phyloP scores from a whole-genome alignment of 164 flowering plant genomes.

The Saururus chinensis region DNA sequence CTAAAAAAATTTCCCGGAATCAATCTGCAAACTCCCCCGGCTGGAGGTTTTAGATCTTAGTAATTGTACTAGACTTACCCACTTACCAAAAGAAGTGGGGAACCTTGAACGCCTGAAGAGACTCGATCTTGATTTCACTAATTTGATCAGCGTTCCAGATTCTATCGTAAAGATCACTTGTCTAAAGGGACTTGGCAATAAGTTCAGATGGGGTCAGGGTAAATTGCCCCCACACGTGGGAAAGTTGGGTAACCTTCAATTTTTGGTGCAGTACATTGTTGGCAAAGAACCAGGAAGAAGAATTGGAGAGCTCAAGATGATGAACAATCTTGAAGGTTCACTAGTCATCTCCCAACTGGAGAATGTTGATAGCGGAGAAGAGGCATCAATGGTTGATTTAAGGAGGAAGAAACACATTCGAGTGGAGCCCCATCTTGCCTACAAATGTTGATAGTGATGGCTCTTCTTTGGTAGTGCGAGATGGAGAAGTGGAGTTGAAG shows the following conservation, averaged over 20 bases:
- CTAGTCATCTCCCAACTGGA: constrained; percentile 2
- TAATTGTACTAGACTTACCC: too few species aligned
- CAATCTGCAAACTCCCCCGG: too few species aligned
- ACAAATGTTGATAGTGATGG: not conserved
- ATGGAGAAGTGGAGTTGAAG: not conserved
- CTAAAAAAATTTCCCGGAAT: too few species aligned
- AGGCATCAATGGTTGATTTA: too few species aligned
- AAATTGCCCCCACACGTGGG: constrained; percentile 4
- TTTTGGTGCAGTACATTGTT: constrained; percentile 5
- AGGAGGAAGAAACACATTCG: too few species aligned
- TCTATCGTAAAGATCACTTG: not conserved
- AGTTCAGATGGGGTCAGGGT: not conserved
- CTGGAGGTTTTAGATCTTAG: too few species aligned
- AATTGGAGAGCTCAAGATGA: constrained; percentile 4
- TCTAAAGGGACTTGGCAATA: not conserved
- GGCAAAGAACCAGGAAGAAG: constrained; percentile 1
- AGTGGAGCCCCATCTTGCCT: too few species aligned
- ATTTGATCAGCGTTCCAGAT: not conserved
- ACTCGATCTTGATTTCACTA: not conserved
- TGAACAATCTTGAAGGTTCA: constrained; percentile 2
- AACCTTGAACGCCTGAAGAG: constrained; percentile 1
- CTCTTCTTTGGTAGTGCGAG: not conserved
- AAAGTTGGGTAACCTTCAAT: not conserved
- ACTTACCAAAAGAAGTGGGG: constrained; percentile 3
- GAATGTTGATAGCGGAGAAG: too few species aligned